These are phyloP conservation scores for Pseudogymnoascus sp. DNA, from an alignment of 2,329 filamentous ascomycete genomes.

Conservation along the genomic window DNA sequence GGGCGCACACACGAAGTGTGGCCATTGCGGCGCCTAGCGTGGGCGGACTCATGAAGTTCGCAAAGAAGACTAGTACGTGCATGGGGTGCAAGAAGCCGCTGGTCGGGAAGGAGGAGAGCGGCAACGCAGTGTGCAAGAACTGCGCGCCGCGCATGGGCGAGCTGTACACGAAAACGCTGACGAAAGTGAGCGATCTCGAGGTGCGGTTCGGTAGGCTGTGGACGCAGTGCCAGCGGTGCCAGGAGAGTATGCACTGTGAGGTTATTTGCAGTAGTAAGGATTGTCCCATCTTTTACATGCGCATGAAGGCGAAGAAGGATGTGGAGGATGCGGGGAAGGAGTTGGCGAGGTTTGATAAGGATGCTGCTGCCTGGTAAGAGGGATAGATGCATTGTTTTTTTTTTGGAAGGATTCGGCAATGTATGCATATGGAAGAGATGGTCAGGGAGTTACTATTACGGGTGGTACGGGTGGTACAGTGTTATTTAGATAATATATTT, in stretches of 20 bases:
- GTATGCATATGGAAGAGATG: background rate
- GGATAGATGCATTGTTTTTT: background rate
- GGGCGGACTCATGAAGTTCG: conserved; percentile 95
- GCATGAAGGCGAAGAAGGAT: conserved; percentile 99
- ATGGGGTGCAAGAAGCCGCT: conserved; percentile 99
- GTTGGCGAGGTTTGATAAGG: conserved; percentile 78
- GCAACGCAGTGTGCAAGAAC: conserved; percentile 79
- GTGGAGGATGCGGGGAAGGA: conserved; percentile 92
- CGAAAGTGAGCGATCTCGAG: conserved; percentile 84
- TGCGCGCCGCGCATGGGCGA: conserved; percentile 81
- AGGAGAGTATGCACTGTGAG: conserved; percentile 96
- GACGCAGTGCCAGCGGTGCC: conserved; percentile 97
- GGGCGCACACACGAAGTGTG: conserved; percentile 91
- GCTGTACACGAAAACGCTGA: conserved; percentile 84
- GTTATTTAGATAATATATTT: background rate
- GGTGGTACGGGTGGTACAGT: background rate
- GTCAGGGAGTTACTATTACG: background rate
- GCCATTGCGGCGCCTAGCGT: conserved; percentile 84
- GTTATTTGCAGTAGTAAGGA: conserved; percentile 95
- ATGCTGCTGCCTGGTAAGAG: conserved; percentile 51
- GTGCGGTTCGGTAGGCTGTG: conserved; percentile 86
- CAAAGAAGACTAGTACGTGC: conserved; percentile 95
- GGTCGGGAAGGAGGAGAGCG: conserved; percentile 65
- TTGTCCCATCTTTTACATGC: conserved; percentile 99
- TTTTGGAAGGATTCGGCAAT: background rate